Evolutionary conservation across 1,139 yeast genomes (phyloP), one percentile per base, ranked within the genome.

Genomic region (Martiniozyma asiatica): DNA sequence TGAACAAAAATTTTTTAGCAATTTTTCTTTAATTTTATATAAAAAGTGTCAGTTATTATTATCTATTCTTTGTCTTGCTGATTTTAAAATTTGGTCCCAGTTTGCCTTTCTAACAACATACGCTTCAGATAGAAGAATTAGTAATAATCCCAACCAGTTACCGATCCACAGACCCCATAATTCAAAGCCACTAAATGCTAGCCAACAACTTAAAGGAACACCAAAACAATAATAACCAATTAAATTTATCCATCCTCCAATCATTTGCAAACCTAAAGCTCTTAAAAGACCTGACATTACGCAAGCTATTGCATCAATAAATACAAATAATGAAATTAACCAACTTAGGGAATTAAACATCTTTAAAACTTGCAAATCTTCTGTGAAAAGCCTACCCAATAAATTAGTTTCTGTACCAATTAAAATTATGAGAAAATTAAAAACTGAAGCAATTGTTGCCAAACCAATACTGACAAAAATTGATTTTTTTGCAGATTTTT

Each of bases 131-230:
- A 65, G 30, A 1, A 85, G 85, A 38, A 89, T 84, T 20, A 73
- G 42, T 22, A 74, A 50, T 66, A 85, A 66, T 0, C 94, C 96
- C 25, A 70, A 51, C 1, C 89, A 82, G 35, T 84, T 70, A 6
- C 95, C 95, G n/a, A 74, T 44, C 98, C 98, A 89, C 33, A 89
- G 58, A 0, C 97, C 97, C 17, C 56, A 50, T 8, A 85, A 58
- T 34, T 68, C 61, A 53, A 67, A 53, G 27, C 67, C 67, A 20
- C 58, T 50, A 49, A 75, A 76, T 22, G 85, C 76, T 24, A 84
- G 58, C 2, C 65, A 46, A 35, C 80, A 52, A 0, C 87, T 85
- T 17, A 81, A 48, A 0, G 96, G 96, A 14, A 77, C 59, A 2
- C 79, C 84, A 33, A 74, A 51, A 4, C 61, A 51, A 50, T 85